A percentile compares a stretch with the other conserved stretches of the same genome.
phyloP scores from a whole-genome alignment of 2,329 filamentous ascomycete species.

The Colletotrichum salicis region DNA sequence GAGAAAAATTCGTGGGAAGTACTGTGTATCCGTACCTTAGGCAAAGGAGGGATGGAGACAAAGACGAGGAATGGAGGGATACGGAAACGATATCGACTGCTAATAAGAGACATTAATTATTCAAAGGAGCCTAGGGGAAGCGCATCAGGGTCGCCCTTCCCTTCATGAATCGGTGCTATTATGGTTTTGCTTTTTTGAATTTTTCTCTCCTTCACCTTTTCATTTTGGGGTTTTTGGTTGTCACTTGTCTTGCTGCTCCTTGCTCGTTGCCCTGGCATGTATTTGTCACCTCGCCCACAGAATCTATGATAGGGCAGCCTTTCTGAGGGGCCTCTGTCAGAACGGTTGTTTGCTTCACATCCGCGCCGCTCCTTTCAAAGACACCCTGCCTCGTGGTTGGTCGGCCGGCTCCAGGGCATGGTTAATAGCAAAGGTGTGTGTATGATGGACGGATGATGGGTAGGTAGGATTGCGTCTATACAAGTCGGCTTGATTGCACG shows the following conservation, averaged over 20 bases:
- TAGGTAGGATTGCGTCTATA: not conserved
- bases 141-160: conserved; percentile 19
- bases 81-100: not conserved
- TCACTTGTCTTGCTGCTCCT: not conserved
- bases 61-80: not conserved
- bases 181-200: conserved; percentile 1
- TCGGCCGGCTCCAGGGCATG: not conserved
- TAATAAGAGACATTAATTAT: not conserved
- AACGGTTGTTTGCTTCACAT: conserved; percentile 22
- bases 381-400: conserved; percentile 10
- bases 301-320: not conserved
- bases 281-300: conserved; percentile 18
- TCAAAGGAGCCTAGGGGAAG: not conserved
- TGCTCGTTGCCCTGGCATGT: conserved; percentile 15
- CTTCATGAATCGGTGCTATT: not conserved
- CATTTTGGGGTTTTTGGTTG: conserved; percentile 10
- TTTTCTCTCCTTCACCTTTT: not conserved
- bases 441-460: not conserved
- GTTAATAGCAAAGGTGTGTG: not conserved
- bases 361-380: conserved; percentile 17
- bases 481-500: not conserved
- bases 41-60: not conserved
- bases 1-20: not conserved
- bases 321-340: conserved; percentile 12
- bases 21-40: too few species aligned